phyloP scores from a whole-genome alignment of 176 grass and related monocot genomes.

The Triticum aestivum region IWGSC_CS_RefSeq_v2.1 NC_057809.1:607999645-608000144 shows the following conservation, averaged over 20 bases:
- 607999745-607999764: slow-evolving; percentile 19
- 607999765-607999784: not conserved
- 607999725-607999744: slow-evolving; percentile 45
- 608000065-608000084: slow-evolving; percentile 23
- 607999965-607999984: slow-evolving; percentile 24
- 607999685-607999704: slow-evolving; percentile 36
- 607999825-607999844: not conserved
- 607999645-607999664: slow-evolving; percentile 73
- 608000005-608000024: not conserved
- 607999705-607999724: slow-evolving; percentile 40
- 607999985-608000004: slow-evolving; percentile 21
- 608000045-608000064: slow-evolving; percentile 6
- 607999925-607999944: slow-evolving; percentile 22
- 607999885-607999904: slow-evolving; percentile 31
- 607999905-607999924: slow-evolving; percentile 26
- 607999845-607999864: slow-evolving; percentile 13
- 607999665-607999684: slow-evolving; percentile 56
- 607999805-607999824: not conserved
- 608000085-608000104: slow-evolving; percentile 86
- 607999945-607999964: not conserved
- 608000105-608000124: slow-evolving; percentile 69
- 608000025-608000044: slow-evolving; percentile 26
- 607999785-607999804: not conserved
- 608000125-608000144: slow-evolving; percentile 64
- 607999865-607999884: slow-evolving; percentile 49